Evolutionary conservation across 306 rosid species (phyloP).

Genomic region (Medicago truncatula): DNA sequence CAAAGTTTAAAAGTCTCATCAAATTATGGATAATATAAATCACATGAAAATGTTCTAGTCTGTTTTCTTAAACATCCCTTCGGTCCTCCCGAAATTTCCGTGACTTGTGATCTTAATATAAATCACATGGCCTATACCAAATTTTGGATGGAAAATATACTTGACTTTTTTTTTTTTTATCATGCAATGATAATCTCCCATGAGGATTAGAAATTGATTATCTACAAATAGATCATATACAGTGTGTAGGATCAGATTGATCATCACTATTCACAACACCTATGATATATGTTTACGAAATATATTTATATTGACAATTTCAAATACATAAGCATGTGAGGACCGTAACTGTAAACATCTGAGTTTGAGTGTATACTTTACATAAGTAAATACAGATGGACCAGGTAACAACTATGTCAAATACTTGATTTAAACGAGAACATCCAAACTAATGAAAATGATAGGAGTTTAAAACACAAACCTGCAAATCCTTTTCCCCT

Average conservation of each 20-base stretch:
- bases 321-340: neutral
- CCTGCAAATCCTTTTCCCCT: slow-evolving; percentile 95
- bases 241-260: slow-evolving; percentile 6
- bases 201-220: neutral
- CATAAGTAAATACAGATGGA: slow-evolving; percentile 32
- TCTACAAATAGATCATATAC: slow-evolving; percentile 10
- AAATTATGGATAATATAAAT: neutral
- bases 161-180: neutral
- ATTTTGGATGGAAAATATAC: neutral
- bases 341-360: slow-evolving; percentile 8
- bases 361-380: slow-evolving; percentile 2
- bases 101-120: neutral
- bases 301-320: neutral
- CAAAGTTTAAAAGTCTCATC: neutral
- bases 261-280: slow-evolving; percentile 11
- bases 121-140: slow-evolving; percentile 12
- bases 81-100: neutral
- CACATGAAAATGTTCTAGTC: neutral
- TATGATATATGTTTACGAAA: neutral
- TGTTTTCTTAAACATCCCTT: neutral
- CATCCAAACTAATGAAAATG: slow-evolving; percentile 31
- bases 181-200: neutral
- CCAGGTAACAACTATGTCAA: slow-evolving; percentile 39
- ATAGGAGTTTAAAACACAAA: slow-evolving; percentile 47
- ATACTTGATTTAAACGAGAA: slow-evolving; percentile 13